These are phyloP conservation scores for Geotrichum australiense DNA, from an alignment of 1,139 yeast genomes.

Conservation along the genomic window DNA sequence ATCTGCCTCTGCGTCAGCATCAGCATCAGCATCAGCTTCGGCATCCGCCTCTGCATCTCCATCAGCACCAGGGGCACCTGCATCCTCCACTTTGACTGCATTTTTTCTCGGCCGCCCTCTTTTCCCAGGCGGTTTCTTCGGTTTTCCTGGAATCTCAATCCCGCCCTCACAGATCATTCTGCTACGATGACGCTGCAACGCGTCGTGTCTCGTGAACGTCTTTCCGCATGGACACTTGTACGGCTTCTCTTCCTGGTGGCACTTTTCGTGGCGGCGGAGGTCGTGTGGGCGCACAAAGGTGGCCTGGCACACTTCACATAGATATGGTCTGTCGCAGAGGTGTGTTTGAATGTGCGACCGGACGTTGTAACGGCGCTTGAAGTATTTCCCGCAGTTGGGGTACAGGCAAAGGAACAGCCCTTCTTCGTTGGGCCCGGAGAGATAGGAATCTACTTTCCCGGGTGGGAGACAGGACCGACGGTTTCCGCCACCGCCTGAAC, in stretches of 20 bases:
- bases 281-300: constrained; percentile 89
- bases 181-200: constrained; percentile 71
- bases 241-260: constrained; percentile 66
- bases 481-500: constrained; percentile 21
- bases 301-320: constrained; percentile 52
- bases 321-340: constrained; percentile 82
- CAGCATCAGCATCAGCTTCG: constrained; percentile 8
- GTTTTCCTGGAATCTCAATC: constrained; percentile 37
- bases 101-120: constrained; percentile 30
- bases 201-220: constrained; percentile 84
- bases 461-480: constrained; percentile 69
- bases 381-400: constrained; percentile 74
- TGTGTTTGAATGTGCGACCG: constrained; percentile 97
- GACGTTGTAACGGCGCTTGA: constrained; percentile 87
- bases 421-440: constrained; percentile 71
- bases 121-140: constrained; percentile 29
- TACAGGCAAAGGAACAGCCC: constrained; percentile 62
- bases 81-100: constrained; percentile 2
- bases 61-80: constrained; percentile 4
- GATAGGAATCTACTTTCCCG: constrained; percentile 79
- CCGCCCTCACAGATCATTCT: constrained; percentile 78
- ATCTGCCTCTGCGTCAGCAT: constrained; percentile 2
- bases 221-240: constrained; percentile 87
- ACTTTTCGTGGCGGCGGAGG: constrained; percentile 79
- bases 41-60: constrained; percentile 5